Evolutionary conservation across 1,284 basidiomycete genomes (phyloP), one percentile per base, ranked within the genome.

Genomic region (Neonothopanus nambi): DNA sequence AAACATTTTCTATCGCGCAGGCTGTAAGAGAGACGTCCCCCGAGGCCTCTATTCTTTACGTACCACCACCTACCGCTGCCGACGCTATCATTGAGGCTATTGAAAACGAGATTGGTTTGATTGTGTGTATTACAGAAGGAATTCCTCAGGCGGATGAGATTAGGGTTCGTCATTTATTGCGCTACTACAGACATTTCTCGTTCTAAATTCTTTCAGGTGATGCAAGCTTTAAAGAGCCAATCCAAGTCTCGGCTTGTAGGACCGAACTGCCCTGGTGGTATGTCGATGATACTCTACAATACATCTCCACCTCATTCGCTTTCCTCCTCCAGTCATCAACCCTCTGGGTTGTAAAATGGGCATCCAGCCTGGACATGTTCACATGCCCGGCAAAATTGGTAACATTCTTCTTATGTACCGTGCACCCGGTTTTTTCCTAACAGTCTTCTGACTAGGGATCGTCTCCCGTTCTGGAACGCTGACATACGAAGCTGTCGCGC

Each of bases 281-380:
- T 57, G 70, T 60, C 8, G 24, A 15, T 5, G 6, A 26, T 18
- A 11, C 37, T 3, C 1, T 0, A 20, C 20, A 2, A 11, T n/a
- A n/a, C 20, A 2, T 45, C 9, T 12, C 20, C n/a, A 4, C 28
- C 33, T 37, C 12, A 40, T n/a, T 20, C 49, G 35, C 9, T 17
- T 33, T 40, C 15, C 20, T 28, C 20, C 13, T 33, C 11, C 48
- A 78, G 88, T 99, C 66, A 98, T 99, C 67, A 95, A 95, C 68
- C 93, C 95, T 24, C 81, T 91, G 53, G 96, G 96, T 15, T 99
- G 97, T 81, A 99, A 99, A 80, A 98, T 99, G 86, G 97, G 97
- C 58, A 99, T 99, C 70, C 96, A 98, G 78, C 97, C 97, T 23
- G 96, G 95, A 38, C 94, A 97, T 69, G 96, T 99, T 64, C 96